Evolutionary conservation across 2,329 filamentous ascomycete genomes (phyloP), one percentile per base, ranked within the genome.

Genomic region (Eutypella sp.): DNA sequence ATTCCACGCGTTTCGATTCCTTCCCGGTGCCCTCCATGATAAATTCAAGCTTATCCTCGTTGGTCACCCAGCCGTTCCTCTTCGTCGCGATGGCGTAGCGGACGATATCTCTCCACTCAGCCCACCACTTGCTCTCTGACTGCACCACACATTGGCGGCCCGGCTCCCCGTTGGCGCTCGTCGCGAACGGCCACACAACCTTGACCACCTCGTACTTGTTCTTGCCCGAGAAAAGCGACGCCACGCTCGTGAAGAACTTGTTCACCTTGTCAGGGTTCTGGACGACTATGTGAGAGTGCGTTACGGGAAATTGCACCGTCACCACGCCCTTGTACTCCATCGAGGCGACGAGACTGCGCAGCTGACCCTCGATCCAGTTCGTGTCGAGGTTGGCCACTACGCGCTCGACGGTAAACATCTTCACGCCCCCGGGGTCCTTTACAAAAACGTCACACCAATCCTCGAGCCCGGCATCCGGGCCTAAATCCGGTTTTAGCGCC

Each of bases 171-270:
- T 62, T 71, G 55, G 59, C 65, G 3, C 67, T 64, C 50, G 73
- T 74, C 2, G 77, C 77, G 61, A 78, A 81, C 3, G 76, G 78
- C 77, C 78, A 81, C 1, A 81, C 70, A 1, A 71, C 68, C 57
- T 78, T 76, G 41, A 77, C 68, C 3, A 78, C 73, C 58, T 79
- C 76, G 51, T 79, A 81, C 50, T 69, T 73, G 57, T 70, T 72
- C 58, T 72, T 75, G 3, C 75, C 75, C 0, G 67, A 66, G 52
- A 81, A 79, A 2, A 80, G 59, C 20, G 71, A 69, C 2, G 72
- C 68, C 22, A 81, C 66, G 20, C 67, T 73, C 11, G 73, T 76
- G 53, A 80, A 72, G 60, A 81, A 76, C 44, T 72, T 71, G 55
- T 78, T 76, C 47, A 76, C 67, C 53, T 68, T 73, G 58, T 79